A percentile compares a stretch with the other conserved stretches of the same genome.
Evolutionary conservation across 768 basidiomycete species (phyloP).

Genomic region (Phlebiopsis flavidoalba): DNA sequence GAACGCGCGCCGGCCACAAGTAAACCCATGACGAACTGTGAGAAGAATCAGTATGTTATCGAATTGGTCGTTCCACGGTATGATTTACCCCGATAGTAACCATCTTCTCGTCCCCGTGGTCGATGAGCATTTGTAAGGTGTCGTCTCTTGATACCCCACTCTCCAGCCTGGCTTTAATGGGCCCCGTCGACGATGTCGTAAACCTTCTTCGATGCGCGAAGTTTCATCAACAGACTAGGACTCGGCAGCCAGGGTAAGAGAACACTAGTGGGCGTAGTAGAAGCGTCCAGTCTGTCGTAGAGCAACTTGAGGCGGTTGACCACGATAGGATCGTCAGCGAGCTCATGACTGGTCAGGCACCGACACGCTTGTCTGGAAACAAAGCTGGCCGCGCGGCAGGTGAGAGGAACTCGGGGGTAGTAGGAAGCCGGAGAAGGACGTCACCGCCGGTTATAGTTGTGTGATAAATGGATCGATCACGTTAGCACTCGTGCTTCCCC

Average conservation of each 20-base stretch:
- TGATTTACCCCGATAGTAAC: conserved; percentile 63
- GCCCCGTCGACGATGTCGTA: conserved; percentile 62
- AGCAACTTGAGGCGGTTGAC: conserved; percentile 59
- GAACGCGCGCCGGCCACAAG: conserved; percentile 78
- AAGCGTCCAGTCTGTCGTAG: conserved; percentile 64
- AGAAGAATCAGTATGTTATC: conserved; percentile 7
- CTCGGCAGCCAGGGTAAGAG: conserved; percentile 75
- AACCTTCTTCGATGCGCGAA: conserved; percentile 70
- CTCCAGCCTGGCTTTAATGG: conserved; percentile 50
- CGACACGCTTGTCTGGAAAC: conserved; percentile 74
- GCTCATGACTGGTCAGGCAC: conserved; percentile 60
- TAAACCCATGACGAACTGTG: conserved; percentile 77
- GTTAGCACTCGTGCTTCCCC: conserved; percentile 52
- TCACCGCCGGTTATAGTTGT: conserved; percentile 45
- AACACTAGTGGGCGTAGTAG: conserved; percentile 68
- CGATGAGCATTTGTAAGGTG: conserved; percentile 70
- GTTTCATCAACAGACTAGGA: conserved; percentile 64
- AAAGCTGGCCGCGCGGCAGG: conserved; percentile 29
- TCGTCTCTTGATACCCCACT: conserved; percentile 58
- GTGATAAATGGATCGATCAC: conserved; percentile 65
- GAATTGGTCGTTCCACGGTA: not conserved
- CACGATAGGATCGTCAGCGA: conserved; percentile 57
- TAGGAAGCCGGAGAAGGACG: conserved; percentile 10
- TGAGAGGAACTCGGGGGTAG: not conserved
- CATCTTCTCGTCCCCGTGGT: conserved; percentile 61